phyloP scores from a whole-genome alignment of 2,329 filamentous ascomycete species.

The Coniochaeta ligniaria region DNA sequence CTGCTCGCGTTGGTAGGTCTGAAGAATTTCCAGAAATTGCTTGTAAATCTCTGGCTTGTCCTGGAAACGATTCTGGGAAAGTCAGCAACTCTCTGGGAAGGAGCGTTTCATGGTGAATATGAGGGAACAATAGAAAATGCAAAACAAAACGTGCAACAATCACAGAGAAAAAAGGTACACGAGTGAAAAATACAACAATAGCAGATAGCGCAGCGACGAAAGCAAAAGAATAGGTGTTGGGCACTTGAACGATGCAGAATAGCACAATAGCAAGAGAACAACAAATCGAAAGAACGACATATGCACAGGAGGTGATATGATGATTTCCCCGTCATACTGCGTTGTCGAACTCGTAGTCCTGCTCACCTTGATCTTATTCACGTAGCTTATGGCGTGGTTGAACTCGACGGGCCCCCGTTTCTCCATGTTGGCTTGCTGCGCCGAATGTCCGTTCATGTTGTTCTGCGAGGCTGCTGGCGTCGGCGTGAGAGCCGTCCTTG shows the following conservation, averaged over 20 bases:
- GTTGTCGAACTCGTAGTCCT: background rate
- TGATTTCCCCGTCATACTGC: background rate
- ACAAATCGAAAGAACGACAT: background rate
- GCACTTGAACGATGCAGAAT: background rate
- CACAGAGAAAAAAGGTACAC: too few species aligned
- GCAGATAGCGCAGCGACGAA: background rate
- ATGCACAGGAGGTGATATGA: background rate
- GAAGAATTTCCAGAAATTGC: conserved; percentile 94
- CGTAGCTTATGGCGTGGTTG: conserved; percentile 98
- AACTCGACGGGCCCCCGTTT: conserved; percentile 95
- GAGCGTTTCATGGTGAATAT: conserved; percentile 9
- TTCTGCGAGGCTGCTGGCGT: conserved; percentile 50
- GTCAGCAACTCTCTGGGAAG: conserved; percentile 5
- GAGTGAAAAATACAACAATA: background rate
- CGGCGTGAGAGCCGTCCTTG: conserved; percentile 51
- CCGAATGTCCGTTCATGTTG: conserved; percentile 53
- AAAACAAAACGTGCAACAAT: background rate
- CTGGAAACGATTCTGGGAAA: conserved; percentile 79
- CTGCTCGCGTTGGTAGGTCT: conserved; percentile 96
- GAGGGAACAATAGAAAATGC: background rate
- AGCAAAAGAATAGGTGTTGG: background rate
- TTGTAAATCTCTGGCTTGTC: conserved; percentile 98
- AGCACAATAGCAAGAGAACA: background rate
- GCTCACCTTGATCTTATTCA: conserved; percentile 97
- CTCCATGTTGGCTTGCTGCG: conserved; percentile 59